Percentiles rank a stretch among this genome's conserved stretches.
These are phyloP conservation scores for Intubia oerlemansii DNA, from an alignment of 2,329 filamentous ascomycete species.

Conservation along the genomic window DNA sequence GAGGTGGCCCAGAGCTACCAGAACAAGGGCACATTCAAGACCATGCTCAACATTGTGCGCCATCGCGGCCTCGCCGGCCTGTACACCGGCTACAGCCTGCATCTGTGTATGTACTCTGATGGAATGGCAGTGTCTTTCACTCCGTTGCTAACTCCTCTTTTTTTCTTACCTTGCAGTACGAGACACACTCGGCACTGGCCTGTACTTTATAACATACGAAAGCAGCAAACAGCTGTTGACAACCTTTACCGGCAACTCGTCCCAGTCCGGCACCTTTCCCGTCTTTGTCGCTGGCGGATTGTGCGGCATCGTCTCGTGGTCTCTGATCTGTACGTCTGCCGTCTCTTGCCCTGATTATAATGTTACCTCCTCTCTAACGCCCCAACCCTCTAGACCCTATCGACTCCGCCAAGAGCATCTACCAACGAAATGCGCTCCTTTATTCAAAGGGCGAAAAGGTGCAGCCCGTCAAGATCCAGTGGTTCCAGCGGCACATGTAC, in stretches of 20 bases:
- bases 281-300: slow-evolving; percentile 61
- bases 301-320: slow-evolving; percentile 71
- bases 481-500: slow-evolving; percentile 62
- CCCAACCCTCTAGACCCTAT: slow-evolving; percentile 49
- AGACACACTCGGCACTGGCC: slow-evolving; percentile 63
- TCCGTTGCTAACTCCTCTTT: too few species aligned
- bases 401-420: slow-evolving; percentile 69
- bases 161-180: slow-evolving; percentile 32
- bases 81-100: slow-evolving; percentile 62
- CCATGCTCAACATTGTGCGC: slow-evolving; percentile 54
- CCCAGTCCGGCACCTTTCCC: slow-evolving; percentile 58
- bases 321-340: slow-evolving; percentile 39
- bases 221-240: slow-evolving; percentile 65
- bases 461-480: slow-evolving; percentile 51
- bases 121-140: too few species aligned
- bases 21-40: slow-evolving; percentile 57
- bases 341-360: neutral
- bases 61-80: slow-evolving; percentile 52
- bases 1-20: slow-evolving; percentile 48
- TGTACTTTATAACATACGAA: slow-evolving; percentile 82
- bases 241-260: slow-evolving; percentile 47
- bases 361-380: slow-evolving; percentile 48
- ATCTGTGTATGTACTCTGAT: slow-evolving; percentile 40
- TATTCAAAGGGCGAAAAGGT: slow-evolving; percentile 43
- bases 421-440: slow-evolving; percentile 61